These are phyloP conservation scores for Calonectria pauciramosa DNA, from an alignment of 2,329 filamentous ascomycete genomes.

Conservation along the genomic window DNA sequence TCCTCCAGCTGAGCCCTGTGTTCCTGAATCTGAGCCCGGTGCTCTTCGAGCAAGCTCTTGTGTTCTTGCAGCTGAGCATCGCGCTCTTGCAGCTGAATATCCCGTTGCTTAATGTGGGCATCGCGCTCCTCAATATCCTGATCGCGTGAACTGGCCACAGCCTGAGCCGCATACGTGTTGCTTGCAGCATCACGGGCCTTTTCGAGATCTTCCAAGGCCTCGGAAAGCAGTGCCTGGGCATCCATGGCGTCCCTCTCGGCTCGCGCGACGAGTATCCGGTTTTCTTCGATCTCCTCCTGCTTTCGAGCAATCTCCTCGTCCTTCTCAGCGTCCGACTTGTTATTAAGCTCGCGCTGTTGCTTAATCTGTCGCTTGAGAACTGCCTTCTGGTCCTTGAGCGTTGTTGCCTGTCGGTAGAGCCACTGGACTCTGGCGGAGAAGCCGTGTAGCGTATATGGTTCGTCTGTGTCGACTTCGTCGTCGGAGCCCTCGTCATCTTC, in stretches of 20 bases:
- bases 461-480: slow-evolving; percentile 68
- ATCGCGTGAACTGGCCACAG: slow-evolving; percentile 51
- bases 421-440: slow-evolving; percentile 86
- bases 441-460: slow-evolving; percentile 78
- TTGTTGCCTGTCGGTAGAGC: slow-evolving; percentile 82
- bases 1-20: slow-evolving; percentile 33
- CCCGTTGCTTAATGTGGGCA: slow-evolving; percentile 8
- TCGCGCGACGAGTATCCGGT: slow-evolving; percentile 51
- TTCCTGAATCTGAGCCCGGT: slow-evolving; percentile 53
- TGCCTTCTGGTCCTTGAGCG: slow-evolving; percentile 87
- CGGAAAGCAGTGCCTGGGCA: slow-evolving; percentile 63
- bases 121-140: slow-evolving; percentile 51
- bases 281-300: slow-evolving; percentile 67
- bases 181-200: slow-evolving; percentile 44
- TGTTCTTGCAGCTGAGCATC: slow-evolving; percentile 39
- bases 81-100: slow-evolving; percentile 38
- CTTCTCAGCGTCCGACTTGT: slow-evolving; percentile 82
- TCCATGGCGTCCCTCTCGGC: slow-evolving; percentile 55
- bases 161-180: slow-evolving; percentile 42
- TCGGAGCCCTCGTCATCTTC: slow-evolving; percentile 73
- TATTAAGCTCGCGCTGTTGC: slow-evolving; percentile 94
- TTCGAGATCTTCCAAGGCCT: slow-evolving; percentile 64
- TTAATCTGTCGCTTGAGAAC: slow-evolving; percentile 94
- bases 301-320: slow-evolving; percentile 74
- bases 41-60: slow-evolving; percentile 32